Base-by-base conservation (phyloP, 2,329 filamentous ascomycete species). In the Paraconiothyrium brasiliense region DNA sequence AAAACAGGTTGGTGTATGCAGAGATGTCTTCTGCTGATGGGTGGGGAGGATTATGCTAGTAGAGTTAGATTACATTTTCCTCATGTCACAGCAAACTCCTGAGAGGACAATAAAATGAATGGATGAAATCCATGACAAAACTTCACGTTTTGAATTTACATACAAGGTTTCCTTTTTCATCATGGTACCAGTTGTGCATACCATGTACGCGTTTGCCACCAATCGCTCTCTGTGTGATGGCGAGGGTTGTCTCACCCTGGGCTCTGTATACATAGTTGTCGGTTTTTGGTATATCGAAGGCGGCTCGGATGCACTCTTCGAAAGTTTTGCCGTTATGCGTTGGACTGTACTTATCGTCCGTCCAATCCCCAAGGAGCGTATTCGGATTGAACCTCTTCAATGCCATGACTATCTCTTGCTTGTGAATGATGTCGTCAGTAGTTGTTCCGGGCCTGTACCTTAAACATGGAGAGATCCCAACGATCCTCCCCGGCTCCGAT, bases 1-100 rank as follows among this genome's bases (percentile, higher is more conserved):
- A 81, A 81, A 92, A 93, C 71, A 93, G 83, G 51, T 85, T 81
- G 41, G 87, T 84, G 80, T 93, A 93, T 20, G 90, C 86, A 47
- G 85, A 82, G 59, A 90, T 84, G 69, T 93, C 91, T 57, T 83
- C 67, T 8, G 59, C 47, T 0, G 67, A 63, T 8, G 72, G 73
- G 49, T 73, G 59, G 1, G 67, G 63, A 3, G 69, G 71, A 2
- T 68, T 58, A 32, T 60, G 57, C 64, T 76, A 57, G 39, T 0
- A 32, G 13, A 32, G 13, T 46, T 20, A 50, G 24, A 16, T 6
- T 20, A 14, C 1, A 5, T 39, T 22, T 30, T 2, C 8, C 20
- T 37, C 11, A 8, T 37, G 20, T 39, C 10, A n/a, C 27, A 13
- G 37, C 24, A 30, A 44, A 9, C n/a, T 35, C 30, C 35, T 10